A percentile compares a stretch with the other conserved stretches of the same genome.
These are phyloP conservation scores for Thelephora aurantiotincta DNA, from an alignment of 768 basidiomycete genomes.

Conservation along the genomic window DNA sequence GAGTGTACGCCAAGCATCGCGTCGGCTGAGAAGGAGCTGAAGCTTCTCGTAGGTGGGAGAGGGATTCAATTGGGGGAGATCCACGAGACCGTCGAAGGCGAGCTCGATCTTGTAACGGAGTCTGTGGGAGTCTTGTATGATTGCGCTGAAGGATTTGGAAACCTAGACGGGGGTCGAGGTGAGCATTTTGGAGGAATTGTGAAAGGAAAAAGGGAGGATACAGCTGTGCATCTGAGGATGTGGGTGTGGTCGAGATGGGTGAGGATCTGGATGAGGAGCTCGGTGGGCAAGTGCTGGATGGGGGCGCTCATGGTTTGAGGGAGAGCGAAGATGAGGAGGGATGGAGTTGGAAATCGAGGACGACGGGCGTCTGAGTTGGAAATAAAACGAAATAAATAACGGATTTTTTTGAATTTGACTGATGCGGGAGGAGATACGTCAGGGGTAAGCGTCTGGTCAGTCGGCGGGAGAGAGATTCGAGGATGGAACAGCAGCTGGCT, in stretches of 20 bases:
- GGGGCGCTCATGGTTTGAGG: not conserved
- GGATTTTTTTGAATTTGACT: no score
- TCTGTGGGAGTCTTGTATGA: conserved; percentile 1
- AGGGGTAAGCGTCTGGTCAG: no score
- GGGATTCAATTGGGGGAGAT: not conserved
- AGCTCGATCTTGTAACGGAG: conserved; percentile 10
- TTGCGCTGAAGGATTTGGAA: conserved; percentile 1
- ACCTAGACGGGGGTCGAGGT: conserved; percentile 2
- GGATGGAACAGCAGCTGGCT: no score
- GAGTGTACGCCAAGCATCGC: conserved; percentile 16
- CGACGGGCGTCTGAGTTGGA: no score
- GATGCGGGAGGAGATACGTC: no score
- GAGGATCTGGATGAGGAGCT: not conserved
- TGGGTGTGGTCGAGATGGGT: not conserved
- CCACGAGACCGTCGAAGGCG: conserved; percentile 5
- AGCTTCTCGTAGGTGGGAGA: conserved; percentile 12
- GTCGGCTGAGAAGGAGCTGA: conserved; percentile 10
- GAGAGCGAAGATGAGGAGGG: no score
- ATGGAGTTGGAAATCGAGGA: no score
- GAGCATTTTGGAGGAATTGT: not conserved
- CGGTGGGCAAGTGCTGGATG: not conserved
- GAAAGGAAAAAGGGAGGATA: not conserved
- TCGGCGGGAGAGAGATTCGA: not conserved
- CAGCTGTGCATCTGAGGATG: not conserved
- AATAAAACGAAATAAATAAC: no score